Base-by-base conservation (phyloP, 768 basidiomycete genomes). In the Macrolepiota dolichaula region DNA sequence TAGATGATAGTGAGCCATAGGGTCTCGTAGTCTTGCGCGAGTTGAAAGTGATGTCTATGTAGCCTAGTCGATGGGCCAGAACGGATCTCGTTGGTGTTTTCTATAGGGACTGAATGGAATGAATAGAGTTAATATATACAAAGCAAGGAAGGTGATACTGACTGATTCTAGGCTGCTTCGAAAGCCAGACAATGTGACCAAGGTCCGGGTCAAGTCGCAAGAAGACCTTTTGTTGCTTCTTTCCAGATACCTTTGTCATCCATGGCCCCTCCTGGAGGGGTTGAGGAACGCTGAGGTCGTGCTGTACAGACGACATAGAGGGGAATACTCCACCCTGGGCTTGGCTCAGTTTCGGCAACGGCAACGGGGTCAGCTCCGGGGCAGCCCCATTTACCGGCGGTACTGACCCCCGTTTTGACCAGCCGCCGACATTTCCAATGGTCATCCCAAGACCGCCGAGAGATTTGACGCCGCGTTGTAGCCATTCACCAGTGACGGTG, bases 1-100 rank as follows among this genome's bases (percentile, higher is more conserved):
- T 96, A 95, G 61, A 95, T 82, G 76, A 96, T 85, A 0, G 92
- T 92, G 62, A 96, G 80, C 92, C 94, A 97, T 29, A 89, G 83
- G 63, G 86, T 81, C 67, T 91, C 85, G 65, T 82, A 85, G 57
- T 88, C 83, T 56, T 79, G 74, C 0, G 88, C 76, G 29, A 91
- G 80, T 67, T 86, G 85, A 67, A 89, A 89, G 66, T 88, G 88
- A 60, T 88, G 82, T 62, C 90, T 85, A 69, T 92, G 87, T 71
- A 89, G 87, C 10, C 86, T 80, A 1, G 91, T 88, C 54, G 92
- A 88, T 1, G 84, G 70, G 7, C 89, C 91, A 3, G 87, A 81
- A 22, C 95, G 90, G 19, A 97, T 83, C 70, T 97, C 95, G 63
- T 93, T 91, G 72, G 96, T 93, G 65, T 84, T 85, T 71, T 94